Evolutionary conservation across 306 rosid genomes (phyloP).

Genomic region (Cucurbita pepo): DNA sequence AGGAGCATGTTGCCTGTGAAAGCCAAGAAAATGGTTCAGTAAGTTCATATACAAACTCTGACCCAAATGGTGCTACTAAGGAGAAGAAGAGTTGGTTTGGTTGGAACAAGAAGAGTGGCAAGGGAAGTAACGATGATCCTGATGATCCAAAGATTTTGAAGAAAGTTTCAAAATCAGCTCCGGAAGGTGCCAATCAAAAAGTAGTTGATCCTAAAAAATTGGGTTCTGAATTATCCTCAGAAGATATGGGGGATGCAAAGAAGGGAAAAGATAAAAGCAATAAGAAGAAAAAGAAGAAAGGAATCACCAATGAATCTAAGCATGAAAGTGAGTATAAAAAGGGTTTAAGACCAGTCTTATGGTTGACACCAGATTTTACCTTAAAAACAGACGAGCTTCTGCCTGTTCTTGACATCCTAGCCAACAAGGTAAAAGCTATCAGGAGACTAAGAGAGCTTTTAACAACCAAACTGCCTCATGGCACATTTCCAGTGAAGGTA

Average conservation of each 20-base stretch:
- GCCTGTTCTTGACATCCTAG: slow-evolving; percentile 91
- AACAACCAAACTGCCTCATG: slow-evolving; percentile 89
- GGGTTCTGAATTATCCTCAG: slow-evolving; percentile 44
- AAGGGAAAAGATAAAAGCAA: slow-evolving; percentile 74
- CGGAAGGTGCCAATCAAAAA: slow-evolving; percentile 64
- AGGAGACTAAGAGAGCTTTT: slow-evolving; percentile 93
- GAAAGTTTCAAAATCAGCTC: slow-evolving; percentile 57
- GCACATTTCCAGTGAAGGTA: slow-evolving; percentile 97
- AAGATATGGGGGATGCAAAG: slow-evolving; percentile 47
- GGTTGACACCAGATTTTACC: slow-evolving; percentile 97
- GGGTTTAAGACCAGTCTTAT: slow-evolving; percentile 93
- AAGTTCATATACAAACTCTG: slow-evolving; percentile 45
- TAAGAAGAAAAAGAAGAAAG: slow-evolving; percentile 89
- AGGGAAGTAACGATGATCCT: slow-evolving; percentile 44
- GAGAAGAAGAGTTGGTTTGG: slow-evolving; percentile 98
- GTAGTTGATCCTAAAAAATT: slow-evolving; percentile 51
- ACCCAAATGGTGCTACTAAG: slow-evolving; percentile 52
- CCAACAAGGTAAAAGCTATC: slow-evolving; percentile 92
- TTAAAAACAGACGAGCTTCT: slow-evolving; percentile 94
- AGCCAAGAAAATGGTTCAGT: slow-evolving; percentile 57
- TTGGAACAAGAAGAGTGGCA: slow-evolving; percentile 74
- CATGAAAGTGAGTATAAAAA: slow-evolving; percentile 92
- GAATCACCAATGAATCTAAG: slow-evolving; percentile 42
- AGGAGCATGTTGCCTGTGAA: slow-evolving; percentile 41
- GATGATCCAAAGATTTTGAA: slow-evolving; percentile 60